Percentiles rank a stretch among this genome's conserved stretches.
Evolutionary conservation across 2,329 filamentous ascomycete species (phyloP).

Genomic region (Arthrobotrys iridis): DNA sequence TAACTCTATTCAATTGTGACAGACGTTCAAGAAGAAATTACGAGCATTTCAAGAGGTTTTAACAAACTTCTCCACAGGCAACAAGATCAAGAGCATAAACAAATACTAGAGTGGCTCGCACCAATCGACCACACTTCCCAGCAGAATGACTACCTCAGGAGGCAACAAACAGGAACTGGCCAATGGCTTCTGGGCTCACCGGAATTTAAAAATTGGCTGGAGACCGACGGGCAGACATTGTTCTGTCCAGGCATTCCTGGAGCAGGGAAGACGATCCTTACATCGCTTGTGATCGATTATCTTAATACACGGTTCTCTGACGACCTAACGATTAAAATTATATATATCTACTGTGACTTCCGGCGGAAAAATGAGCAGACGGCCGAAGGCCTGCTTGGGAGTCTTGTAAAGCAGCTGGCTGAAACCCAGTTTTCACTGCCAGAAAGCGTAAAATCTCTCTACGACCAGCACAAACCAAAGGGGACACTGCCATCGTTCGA

Average conservation of each 20-base stretch:
- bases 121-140: conserved; percentile 60
- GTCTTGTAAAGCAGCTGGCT: background rate
- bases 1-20: too few species aligned
- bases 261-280: conserved; percentile 65
- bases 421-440: background rate
- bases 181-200: conserved; percentile 64
- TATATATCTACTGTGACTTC: conserved; percentile 2
- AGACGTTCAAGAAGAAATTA: too few species aligned
- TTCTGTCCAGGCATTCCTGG: too few species aligned
- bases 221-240: conserved; percentile 45
- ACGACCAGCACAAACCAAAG: conserved; percentile 32
- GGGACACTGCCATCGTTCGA: background rate
- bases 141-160: conserved; percentile 62
- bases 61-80: too few species aligned
- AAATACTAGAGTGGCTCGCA: conserved; percentile 63
- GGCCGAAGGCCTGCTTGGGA: background rate
- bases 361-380: background rate
- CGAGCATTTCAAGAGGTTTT: too few species aligned
- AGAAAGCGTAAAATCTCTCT: background rate
- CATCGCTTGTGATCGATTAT: conserved; percentile 63
- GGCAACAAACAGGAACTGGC: conserved; percentile 63
- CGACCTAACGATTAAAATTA: background rate
- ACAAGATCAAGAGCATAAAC: conserved; percentile 52
- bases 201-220: conserved; percentile 61
- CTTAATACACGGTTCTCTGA: conserved; percentile 56